Conservation (phyloP, 495 filamentous ascomycete genomes). For the Penicillium coprophilum region DNA sequence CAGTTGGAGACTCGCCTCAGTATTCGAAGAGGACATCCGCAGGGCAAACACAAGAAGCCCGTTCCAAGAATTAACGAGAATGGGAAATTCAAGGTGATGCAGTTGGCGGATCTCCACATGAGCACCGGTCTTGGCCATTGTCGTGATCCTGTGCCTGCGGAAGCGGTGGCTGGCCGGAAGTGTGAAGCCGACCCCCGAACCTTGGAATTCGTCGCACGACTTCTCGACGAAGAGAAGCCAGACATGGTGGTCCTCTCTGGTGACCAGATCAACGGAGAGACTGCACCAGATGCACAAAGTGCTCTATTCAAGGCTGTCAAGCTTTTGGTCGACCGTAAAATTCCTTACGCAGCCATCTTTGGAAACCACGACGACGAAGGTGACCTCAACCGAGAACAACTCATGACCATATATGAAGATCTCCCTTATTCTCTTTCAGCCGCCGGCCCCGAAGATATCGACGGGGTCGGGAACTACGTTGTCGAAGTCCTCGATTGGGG, state of each 20-base stretch:
- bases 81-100: conserved; percentile 97
- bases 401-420: conserved; percentile 81
- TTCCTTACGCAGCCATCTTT: conserved; percentile 92
- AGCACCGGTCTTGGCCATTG: conserved; percentile 84
- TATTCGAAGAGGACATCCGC: conserved; percentile 66
- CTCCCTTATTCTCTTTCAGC: conserved; percentile 86
- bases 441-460: conserved; percentile 77
- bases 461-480: conserved; percentile 92
- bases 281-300: conserved; percentile 84
- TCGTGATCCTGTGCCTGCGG: conserved; percentile 75
- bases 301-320: conserved; percentile 93
- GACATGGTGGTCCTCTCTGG: conserved; percentile 88
- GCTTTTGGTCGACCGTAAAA: conserved; percentile 77
- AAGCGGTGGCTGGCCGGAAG: conserved; percentile 61
- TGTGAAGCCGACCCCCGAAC: conserved; percentile 93
- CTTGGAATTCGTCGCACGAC: conserved; percentile 77
- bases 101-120: conserved; percentile 86
- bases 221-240: conserved; percentile 88
- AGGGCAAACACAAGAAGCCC: conserved; percentile 56
- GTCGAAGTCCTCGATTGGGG: conserved; percentile 85
- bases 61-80: conserved; percentile 76
- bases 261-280: conserved; percentile 94
- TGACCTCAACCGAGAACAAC: conserved; percentile 66
- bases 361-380: conserved; percentile 98
- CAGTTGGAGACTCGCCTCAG: conserved; percentile 68